Percentiles rank a stretch among this genome's conserved stretches.
Conservation (phyloP, 805 yeast genomes). For the Candida berthetii region DNA sequence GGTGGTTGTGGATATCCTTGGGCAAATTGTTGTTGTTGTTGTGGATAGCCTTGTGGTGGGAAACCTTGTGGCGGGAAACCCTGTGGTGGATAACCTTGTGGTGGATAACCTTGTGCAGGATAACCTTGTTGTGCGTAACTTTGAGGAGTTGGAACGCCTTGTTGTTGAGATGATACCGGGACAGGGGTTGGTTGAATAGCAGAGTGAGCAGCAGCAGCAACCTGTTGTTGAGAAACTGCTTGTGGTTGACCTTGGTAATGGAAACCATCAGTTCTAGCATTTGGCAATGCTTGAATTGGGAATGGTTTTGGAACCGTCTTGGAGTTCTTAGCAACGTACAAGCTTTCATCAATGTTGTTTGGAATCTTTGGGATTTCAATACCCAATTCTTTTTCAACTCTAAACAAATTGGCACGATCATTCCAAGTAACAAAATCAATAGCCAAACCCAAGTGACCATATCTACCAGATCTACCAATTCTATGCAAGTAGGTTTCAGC, state of each 20-base stretch:
- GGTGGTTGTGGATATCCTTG: slow-evolving; percentile 12
- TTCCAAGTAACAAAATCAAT: slow-evolving; percentile 95
- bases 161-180: too few relatives aligned
- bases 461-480: slow-evolving; percentile 98
- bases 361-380: slow-evolving; percentile 98
- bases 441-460: slow-evolving; percentile 97
- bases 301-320: slow-evolving; percentile 84
- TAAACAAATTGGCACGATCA: slow-evolving; percentile 88
- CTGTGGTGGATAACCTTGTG: slow-evolving; percentile 10
- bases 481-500: slow-evolving; percentile 98
- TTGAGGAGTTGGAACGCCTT: slow-evolving; percentile 13
- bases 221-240: slow-evolving; percentile 16
- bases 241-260: slow-evolving; percentile 42
- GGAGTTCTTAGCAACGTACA: slow-evolving; percentile 79
- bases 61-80: slow-evolving; percentile 9
- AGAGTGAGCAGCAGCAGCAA: too few relatives aligned
- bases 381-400: slow-evolving; percentile 95
- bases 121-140: slow-evolving; percentile 7
- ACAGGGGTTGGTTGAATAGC: too few relatives aligned
- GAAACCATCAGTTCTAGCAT: slow-evolving; percentile 29
- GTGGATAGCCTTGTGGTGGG: slow-evolving; percentile 14
- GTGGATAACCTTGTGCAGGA: slow-evolving; percentile 4
- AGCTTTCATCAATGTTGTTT: slow-evolving; percentile 78
- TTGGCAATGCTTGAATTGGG: slow-evolving; percentile 58
- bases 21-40: slow-evolving; percentile 6